phyloP scores from a whole-genome alignment of 441 rosid species.

The Metrosideros polymorpha region DNA sequence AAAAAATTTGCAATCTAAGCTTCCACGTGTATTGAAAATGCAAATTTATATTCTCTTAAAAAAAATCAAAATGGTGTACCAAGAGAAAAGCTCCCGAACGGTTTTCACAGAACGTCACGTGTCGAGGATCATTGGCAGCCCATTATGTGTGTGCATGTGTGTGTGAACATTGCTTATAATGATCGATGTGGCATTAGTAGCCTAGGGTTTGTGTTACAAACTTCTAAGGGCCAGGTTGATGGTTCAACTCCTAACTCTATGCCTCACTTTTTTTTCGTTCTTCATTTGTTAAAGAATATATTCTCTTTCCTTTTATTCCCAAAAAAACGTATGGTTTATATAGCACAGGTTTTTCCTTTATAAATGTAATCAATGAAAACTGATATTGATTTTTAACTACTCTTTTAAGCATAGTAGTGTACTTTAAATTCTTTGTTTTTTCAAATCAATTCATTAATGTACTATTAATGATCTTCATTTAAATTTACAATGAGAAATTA shows the following conservation, averaged over 20 bases:
- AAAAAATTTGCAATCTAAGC: neutral
- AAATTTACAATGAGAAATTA: no score
- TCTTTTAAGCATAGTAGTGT: neutral
- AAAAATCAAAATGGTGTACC: neutral
- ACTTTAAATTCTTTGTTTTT: no score
- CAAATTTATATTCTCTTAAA: neutral
- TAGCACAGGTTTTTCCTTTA: neutral
- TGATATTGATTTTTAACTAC: neutral
- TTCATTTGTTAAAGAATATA: neutral
- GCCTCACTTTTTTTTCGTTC: neutral
- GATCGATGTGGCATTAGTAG: neutral
- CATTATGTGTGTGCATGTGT: neutral
- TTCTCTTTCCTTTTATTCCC: neutral
- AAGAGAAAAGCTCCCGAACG: neutral
- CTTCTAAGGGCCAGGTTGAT: neutral
- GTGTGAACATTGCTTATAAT: neutral
- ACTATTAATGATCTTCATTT: neutral
- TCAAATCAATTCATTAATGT: neutral
- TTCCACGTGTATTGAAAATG: neutral
- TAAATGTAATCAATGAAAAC: neutral
- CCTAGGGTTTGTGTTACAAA: neutral
- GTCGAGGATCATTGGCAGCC: neutral
- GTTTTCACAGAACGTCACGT: neutral
- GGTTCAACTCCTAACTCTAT: neutral
- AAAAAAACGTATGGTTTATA: neutral